phyloP scores from a whole-genome alignment of 768 basidiomycete species.

The Phanerochaete carnosa region DNA sequence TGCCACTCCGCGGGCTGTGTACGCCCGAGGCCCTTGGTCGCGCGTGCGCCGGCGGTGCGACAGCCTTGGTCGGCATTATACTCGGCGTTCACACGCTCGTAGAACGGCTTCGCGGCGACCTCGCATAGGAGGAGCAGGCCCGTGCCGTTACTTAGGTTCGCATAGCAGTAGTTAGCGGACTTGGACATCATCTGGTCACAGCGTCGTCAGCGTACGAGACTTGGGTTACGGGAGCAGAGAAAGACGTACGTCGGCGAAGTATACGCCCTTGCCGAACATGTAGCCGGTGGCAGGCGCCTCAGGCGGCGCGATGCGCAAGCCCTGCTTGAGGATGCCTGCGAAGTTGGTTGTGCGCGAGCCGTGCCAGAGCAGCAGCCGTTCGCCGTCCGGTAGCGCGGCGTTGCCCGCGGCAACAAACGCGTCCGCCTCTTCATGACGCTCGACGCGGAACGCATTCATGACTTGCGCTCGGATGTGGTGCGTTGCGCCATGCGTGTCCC shows the following conservation, averaged over 20 bases:
- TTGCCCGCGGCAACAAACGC: conserved; percentile 46
- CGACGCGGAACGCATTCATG: conserved; percentile 49
- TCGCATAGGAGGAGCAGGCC: conserved; percentile 62
- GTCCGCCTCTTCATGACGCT: conserved; percentile 38
- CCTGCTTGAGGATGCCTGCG: conserved; percentile 61
- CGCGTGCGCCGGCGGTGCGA: conserved; percentile 32
- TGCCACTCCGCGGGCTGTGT: conserved; percentile 55
- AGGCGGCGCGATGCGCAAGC: conserved; percentile 61
- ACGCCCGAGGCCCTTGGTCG: conserved; percentile 53
- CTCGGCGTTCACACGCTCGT: conserved; percentile 42
- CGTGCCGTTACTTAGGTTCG: conserved; percentile 45
- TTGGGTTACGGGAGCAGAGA: too few relatives aligned
- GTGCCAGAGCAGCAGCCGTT: conserved; percentile 60
- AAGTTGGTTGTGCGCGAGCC: conserved; percentile 63
- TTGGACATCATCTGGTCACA: conserved; percentile 57
- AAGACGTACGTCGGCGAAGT: conserved; percentile 54
- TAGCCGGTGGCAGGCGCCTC: conserved; percentile 40
- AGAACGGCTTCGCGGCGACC: conserved; percentile 53
- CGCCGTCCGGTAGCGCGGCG: conserved; percentile 40
- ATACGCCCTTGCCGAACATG: conserved; percentile 68
- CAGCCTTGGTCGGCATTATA: conserved; percentile 50
- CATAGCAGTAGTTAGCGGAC: conserved; percentile 44
- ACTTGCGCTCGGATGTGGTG: conserved; percentile 46
- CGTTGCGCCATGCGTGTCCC: conserved; percentile 55
- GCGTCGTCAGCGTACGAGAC: not conserved